A percentile compares a stretch with the other conserved stretches of the same genome.
phyloP scores from a whole-genome alignment of 1,284 basidiomycete species.

The Agroathelia rolfsii region DNA sequence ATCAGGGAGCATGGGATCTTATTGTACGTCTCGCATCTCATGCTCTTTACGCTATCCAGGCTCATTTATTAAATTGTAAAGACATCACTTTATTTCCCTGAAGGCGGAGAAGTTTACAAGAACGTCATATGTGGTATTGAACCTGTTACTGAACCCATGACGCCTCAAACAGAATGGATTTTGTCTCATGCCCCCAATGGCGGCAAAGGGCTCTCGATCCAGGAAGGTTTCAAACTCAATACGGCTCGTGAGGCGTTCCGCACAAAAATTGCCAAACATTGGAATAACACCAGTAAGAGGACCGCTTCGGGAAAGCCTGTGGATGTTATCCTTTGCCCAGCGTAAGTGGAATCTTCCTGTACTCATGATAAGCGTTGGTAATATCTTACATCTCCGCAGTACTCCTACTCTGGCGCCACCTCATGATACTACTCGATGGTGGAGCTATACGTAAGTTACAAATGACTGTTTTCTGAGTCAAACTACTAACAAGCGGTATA shows the following conservation, averaged over 20 bases:
- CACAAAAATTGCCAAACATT: conserved; percentile 33
- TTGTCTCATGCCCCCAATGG: too few species aligned
- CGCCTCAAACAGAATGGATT: conserved; percentile 40
- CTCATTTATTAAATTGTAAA: conserved; percentile 9
- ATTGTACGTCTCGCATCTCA: too few species aligned
- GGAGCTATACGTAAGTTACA: too few species aligned
- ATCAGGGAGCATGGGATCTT: conserved; percentile 38
- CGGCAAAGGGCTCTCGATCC: too few species aligned
- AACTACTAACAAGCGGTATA: too few species aligned
- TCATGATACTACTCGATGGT: conserved; percentile 40
- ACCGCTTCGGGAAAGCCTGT: conserved; percentile 43
- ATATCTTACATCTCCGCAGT: too few species aligned
- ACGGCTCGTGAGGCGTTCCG: conserved; percentile 36
- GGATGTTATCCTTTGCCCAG: conserved; percentile 49
- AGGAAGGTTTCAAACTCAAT: too few species aligned
- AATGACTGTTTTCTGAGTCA: too few species aligned
- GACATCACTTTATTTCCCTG: conserved; percentile 32
- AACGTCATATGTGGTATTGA: conserved; percentile 24
- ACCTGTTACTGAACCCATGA: conserved; percentile 31
- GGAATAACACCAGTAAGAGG: conserved; percentile 36
- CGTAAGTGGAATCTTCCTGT: too few species aligned
- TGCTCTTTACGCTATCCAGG: conserved; percentile 5
- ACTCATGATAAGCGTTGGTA: too few species aligned
- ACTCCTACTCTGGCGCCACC: conserved; percentile 40
- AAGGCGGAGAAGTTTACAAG: conserved; percentile 39